Evolutionary conservation across 1,139 yeast genomes (phyloP).

Genomic region (Suhomyces bokatorum): DNA sequence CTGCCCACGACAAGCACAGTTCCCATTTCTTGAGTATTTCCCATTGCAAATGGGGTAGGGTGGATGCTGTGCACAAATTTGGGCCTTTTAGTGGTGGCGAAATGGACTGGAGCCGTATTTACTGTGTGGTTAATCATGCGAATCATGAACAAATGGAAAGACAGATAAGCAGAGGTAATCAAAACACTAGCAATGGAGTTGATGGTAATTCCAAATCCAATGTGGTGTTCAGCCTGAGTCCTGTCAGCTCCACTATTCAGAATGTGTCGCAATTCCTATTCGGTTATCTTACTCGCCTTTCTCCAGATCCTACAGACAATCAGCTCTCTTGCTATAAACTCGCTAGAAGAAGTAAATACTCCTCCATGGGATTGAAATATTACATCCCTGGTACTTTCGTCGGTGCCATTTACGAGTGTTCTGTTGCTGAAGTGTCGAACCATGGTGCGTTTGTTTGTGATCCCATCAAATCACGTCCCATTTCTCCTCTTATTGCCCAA

Average conservation of each 20-base stretch:
- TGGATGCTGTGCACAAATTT: constrained; percentile 45
- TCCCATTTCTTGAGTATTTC: constrained; percentile 50
- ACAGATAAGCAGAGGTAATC: constrained; percentile 15
- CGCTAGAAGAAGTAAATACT: constrained; percentile 64
- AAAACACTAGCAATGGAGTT: not conserved
- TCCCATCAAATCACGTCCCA: constrained; percentile 40
- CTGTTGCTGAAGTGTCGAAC: constrained; percentile 15
- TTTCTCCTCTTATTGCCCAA: constrained; percentile 63
- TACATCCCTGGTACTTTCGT: constrained; percentile 62
- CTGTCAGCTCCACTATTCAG: not conserved
- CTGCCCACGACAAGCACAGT: constrained; percentile 34
- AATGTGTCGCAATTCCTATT: no score
- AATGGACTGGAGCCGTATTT: constrained; percentile 53
- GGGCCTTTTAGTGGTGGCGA: constrained; percentile 38
- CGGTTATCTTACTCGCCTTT: no score
- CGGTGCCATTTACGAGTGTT: constrained; percentile 66
- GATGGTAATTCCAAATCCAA: not conserved
- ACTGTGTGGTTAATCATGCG: constrained; percentile 38
- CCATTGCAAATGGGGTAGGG: constrained; percentile 57
- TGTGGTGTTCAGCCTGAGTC: no score
- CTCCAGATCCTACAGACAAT: no score
- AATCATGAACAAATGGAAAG: no score
- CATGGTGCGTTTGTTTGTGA: constrained; percentile 35
- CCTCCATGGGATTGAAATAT: constrained; percentile 46
- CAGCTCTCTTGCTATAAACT: constrained; percentile 50